Percentiles rank a stretch among this genome's conserved stretches.
Evolutionary conservation across 345 rosid genomes (phyloP).

Genomic region (Eucalyptus marginata): DNA sequence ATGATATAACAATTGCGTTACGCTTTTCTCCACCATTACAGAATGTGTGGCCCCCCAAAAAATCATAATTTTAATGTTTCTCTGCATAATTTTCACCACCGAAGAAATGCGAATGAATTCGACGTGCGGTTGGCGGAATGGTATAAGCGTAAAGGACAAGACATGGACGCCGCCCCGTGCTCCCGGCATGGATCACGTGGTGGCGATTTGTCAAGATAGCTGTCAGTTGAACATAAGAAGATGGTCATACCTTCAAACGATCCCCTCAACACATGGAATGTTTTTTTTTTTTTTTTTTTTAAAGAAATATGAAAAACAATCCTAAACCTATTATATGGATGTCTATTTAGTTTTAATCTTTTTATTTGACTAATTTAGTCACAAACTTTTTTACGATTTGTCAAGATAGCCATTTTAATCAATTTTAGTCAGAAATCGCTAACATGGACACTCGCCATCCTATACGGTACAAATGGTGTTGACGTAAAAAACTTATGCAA

Average conservation of each 20-base stretch:
- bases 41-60: background rate
- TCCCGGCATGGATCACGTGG: too few relatives aligned
- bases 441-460: fast-evolving
- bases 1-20: background rate
- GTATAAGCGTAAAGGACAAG: background rate
- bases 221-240: background rate
- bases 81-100: background rate
- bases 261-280: background rate
- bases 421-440: fast-evolving
- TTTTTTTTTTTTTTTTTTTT: too few relatives aligned
- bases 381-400: background rate
- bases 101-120: background rate
- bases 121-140: background rate
- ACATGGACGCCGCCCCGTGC: background rate
- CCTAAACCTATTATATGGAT: too few relatives aligned
- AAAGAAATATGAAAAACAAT: background rate
- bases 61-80: background rate
- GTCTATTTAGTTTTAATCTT: background rate
- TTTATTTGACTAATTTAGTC: background rate
- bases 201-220: background rate
- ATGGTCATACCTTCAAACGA: too few relatives aligned
- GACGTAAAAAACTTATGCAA: background rate
- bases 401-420: background rate
- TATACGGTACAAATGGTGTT: fast-evolving
- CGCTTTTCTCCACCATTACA: background rate